Evolutionary conservation across 495 filamentous ascomycete species (phyloP).

Genomic region (Evernia prunastri): DNA sequence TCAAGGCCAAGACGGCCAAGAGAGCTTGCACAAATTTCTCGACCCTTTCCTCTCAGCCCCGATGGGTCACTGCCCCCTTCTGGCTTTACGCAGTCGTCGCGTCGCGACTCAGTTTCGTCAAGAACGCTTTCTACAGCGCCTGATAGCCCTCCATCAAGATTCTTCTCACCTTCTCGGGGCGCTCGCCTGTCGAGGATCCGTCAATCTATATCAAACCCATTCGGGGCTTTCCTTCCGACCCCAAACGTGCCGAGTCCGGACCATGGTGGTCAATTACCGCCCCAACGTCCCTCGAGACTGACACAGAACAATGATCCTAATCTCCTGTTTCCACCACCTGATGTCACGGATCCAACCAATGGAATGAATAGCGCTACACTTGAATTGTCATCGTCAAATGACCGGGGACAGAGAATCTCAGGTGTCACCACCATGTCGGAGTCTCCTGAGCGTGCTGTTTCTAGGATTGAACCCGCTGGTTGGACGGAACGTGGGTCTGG

Average conservation of each 20-base stretch:
- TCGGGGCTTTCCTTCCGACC: constrained; percentile 31
- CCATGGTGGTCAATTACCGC: constrained; percentile 21
- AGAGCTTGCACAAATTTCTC: constrained; percentile 27
- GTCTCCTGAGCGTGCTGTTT: constrained; percentile 13
- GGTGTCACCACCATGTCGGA: constrained; percentile 13
- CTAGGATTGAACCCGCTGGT: constrained; percentile 11
- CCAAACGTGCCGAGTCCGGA: constrained; percentile 19
- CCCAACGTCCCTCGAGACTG: constrained; percentile 26
- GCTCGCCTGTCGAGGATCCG: constrained; percentile 35
- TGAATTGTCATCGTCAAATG: constrained; percentile 2
- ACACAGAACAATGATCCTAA: constrained; percentile 26
- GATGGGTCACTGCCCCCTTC: constrained; percentile 26
- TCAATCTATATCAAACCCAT: constrained; percentile 31
- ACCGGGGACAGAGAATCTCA: constrained; percentile 13
- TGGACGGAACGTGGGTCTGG: constrained; percentile 25
- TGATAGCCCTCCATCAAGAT: constrained; percentile 8
- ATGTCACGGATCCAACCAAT: constrained; percentile 39
- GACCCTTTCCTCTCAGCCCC: constrained; percentile 25
- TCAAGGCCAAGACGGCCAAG: constrained; percentile 26
- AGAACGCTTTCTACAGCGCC: not conserved
- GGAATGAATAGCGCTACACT: constrained; percentile 36
- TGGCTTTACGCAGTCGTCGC: constrained; percentile 20
- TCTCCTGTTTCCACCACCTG: constrained; percentile 32
- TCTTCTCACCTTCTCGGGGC: constrained; percentile 11
- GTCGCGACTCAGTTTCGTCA: constrained; percentile 17